Conservation (phyloP, 495 filamentous ascomycete species). For the Tuber magnatum region DNA sequence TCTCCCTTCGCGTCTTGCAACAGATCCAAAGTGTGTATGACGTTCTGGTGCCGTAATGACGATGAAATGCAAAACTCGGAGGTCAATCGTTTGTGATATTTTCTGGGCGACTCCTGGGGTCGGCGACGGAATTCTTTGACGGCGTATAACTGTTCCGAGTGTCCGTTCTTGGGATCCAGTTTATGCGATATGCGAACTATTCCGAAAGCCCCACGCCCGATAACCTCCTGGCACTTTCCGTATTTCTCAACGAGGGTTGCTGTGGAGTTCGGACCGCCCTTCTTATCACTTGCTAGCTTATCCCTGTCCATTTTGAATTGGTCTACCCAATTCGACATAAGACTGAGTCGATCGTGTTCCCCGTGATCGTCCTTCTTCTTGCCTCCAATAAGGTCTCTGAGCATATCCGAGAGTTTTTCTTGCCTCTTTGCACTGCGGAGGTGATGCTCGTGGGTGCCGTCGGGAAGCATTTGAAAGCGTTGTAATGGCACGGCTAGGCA, state of each 20-base stretch:
- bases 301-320: slow-evolving; percentile 80
- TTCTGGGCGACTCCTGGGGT: slow-evolving; percentile 87
- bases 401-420: slow-evolving; percentile 89
- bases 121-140: slow-evolving; percentile 96
- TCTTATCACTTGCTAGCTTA: slow-evolving; percentile 65
- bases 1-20: slow-evolving; percentile 94
- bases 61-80: slow-evolving; percentile 99
- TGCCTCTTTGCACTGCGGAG: slow-evolving; percentile 81
- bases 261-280: slow-evolving; percentile 66
- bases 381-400: slow-evolving; percentile 69
- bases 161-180: slow-evolving; percentile 69
- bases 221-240: slow-evolving; percentile 95
- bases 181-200: slow-evolving; percentile 99
- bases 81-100: slow-evolving; percentile 97
- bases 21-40: slow-evolving; percentile 95
- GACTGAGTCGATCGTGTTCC: slow-evolving; percentile 70
- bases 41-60: slow-evolving; percentile 90
- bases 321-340: slow-evolving; percentile 95
- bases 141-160: slow-evolving; percentile 82
- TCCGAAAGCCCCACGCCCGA: slow-evolving; percentile 95
- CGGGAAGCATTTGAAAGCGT: slow-evolving; percentile 55
- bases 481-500: slow-evolving; percentile 41
- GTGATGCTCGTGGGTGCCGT: slow-evolving; percentile 75
- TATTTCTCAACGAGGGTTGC: slow-evolving; percentile 90
- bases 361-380: slow-evolving; percentile 66